Percentiles rank a stretch among this genome's conserved stretches.
These are phyloP conservation scores for Eustoma russellianum DNA, from an alignment of 257 asterid species.

Conservation along the genomic window DNA sequence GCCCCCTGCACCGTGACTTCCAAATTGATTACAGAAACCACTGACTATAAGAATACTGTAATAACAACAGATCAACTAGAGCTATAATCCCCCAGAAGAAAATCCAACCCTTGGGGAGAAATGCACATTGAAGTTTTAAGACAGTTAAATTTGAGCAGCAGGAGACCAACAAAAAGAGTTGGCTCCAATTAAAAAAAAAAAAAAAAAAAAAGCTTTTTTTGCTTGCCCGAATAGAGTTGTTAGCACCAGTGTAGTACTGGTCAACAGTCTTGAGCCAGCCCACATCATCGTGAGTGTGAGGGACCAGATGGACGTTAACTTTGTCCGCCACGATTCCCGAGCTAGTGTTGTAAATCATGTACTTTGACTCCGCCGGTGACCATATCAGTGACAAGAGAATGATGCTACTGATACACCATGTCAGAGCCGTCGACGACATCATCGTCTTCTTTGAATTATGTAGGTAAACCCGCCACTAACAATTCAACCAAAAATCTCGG, in stretches of 20 bases:
- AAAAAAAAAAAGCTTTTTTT: no score
- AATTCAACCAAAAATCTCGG: no score
- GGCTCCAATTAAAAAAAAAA: no score
- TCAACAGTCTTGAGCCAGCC: slow-evolving; percentile 84
- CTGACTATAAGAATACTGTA: not conserved
- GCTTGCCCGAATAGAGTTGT: slow-evolving; percentile 56
- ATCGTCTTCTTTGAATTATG: no score
- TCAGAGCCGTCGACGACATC: no score
- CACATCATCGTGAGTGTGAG: slow-evolving; percentile 81
- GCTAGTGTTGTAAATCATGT: slow-evolving; percentile 43
- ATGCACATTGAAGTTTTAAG: not conserved
- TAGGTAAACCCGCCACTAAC: no score
- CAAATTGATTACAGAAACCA: no score
- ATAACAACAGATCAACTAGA: not conserved
- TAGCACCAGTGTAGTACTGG: slow-evolving; percentile 71
- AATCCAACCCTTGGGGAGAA: no score
- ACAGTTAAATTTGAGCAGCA: not conserved
- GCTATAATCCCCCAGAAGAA: not conserved
- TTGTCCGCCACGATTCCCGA: slow-evolving; percentile 29
- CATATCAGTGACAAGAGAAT: not conserved
- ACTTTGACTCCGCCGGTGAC: slow-evolving; percentile 19
- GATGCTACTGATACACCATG: no score
- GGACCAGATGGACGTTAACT: slow-evolving; percentile 66
- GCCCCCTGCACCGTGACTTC: slow-evolving; percentile 39
- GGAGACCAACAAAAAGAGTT: no score